Percentiles rank a stretch among this genome's conserved stretches.
These are phyloP conservation scores for Silene latifolia DNA, from an alignment of 148 eudicot species.

Conservation along the genomic window DNA sequence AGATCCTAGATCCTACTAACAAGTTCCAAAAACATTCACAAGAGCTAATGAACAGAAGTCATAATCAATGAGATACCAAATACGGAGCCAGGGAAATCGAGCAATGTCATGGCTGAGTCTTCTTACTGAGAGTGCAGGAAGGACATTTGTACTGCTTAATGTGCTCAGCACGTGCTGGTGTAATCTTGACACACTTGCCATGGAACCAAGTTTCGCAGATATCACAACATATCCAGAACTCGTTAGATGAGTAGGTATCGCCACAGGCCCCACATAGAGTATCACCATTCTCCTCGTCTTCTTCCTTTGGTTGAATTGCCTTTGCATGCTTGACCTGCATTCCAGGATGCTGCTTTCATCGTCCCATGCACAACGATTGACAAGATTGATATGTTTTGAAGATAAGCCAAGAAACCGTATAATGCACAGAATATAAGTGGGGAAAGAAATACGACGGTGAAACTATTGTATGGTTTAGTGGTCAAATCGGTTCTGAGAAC, in stretches of 20 bases:
- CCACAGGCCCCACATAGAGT: slow-evolving; percentile 84
- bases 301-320: slow-evolving; percentile 40
- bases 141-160: slow-evolving; percentile 97
- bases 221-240: slow-evolving; percentile 91
- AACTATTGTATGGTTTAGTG: too few relatives aligned
- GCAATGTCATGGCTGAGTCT: slow-evolving; percentile 52
- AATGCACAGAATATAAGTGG: neutral
- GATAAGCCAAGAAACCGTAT: neutral
- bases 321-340: slow-evolving; percentile 49
- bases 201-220: slow-evolving; percentile 91
- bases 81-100: neutral
- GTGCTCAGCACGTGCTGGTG: slow-evolving; percentile 84
- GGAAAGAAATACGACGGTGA: too few relatives aligned
- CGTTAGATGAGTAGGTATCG: slow-evolving; percentile 65
- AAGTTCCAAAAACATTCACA: slow-evolving; percentile 27
- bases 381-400: neutral
- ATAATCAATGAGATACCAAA: slow-evolving; percentile 3
- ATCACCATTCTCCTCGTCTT: slow-evolving; percentile 70
- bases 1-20: slow-evolving; percentile 29
- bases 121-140: slow-evolving; percentile 65
- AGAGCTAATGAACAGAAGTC: slow-evolving; percentile 15
- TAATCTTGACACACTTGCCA: slow-evolving; percentile 89
- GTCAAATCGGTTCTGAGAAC: too few relatives aligned
- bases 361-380: neutral
- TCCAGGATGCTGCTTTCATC: slow-evolving; percentile 31